phyloP scores from a whole-genome alignment of 306 rosid species.

The Spatholobus suberectus region DNA sequence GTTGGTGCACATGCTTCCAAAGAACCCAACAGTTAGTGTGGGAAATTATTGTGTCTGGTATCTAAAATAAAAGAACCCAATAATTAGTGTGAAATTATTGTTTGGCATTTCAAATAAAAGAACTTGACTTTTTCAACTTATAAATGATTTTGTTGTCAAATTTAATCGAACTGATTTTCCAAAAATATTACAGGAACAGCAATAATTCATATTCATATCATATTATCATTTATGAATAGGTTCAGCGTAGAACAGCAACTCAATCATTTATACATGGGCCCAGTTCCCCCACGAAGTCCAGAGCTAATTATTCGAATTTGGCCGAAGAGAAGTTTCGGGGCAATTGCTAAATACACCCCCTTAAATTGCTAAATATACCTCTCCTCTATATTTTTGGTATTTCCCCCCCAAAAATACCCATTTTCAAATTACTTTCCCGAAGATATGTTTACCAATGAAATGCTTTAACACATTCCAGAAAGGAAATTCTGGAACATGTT shows the following conservation, averaged over 20 bases:
- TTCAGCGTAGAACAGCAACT: neutral
- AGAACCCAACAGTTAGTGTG: slow-evolving; percentile 1
- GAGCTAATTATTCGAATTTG: neutral
- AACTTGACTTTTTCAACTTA: neutral
- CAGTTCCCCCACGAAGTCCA: neutral
- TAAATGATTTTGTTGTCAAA: neutral
- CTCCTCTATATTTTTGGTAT: too few species aligned
- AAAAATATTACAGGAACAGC: neutral
- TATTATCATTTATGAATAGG: neutral
- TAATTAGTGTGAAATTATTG: neutral
- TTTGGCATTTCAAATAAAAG: neutral
- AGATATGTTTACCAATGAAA: too few species aligned
- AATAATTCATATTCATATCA: neutral
- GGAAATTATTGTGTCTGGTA: neutral
- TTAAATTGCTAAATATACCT: too few species aligned
- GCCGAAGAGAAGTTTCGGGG: neutral
- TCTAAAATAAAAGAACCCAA: neutral
- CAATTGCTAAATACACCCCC: too few species aligned
- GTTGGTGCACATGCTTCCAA: neutral
- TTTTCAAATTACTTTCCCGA: too few species aligned
- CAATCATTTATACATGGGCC: neutral
- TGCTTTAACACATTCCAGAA: too few species aligned
- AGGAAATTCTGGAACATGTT: too few species aligned
- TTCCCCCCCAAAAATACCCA: too few species aligned
- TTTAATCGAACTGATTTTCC: neutral